These are phyloP conservation scores for Prunus mongolica DNA, from an alignment of 306 rosid genomes.

Conservation along the genomic window DNA sequence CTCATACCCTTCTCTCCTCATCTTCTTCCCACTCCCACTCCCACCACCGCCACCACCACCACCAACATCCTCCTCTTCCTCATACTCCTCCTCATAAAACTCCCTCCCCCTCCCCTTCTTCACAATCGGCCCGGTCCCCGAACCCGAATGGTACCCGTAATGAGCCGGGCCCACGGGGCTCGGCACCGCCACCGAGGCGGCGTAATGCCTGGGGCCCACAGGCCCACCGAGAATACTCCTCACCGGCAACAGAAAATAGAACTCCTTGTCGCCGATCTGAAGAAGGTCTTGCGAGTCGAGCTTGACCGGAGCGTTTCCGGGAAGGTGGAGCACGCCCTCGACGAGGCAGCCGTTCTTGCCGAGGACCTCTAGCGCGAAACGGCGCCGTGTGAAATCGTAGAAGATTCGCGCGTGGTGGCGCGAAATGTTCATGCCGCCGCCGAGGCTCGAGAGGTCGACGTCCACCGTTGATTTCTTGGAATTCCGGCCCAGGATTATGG, in stretches of 20 bases:
- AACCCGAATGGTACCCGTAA: slow-evolving; percentile 49
- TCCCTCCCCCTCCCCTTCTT: slow-evolving; percentile 79
- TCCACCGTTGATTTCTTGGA: slow-evolving; percentile 96
- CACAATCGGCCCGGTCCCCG: slow-evolving; percentile 30
- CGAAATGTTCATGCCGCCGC: slow-evolving; percentile 99
- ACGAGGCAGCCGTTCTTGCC: slow-evolving; percentile 96
- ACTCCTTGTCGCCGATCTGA: slow-evolving; percentile 96
- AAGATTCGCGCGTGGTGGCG: slow-evolving; percentile 98
- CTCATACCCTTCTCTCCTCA: slow-evolving; percentile 67
- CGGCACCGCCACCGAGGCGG: slow-evolving; percentile 4
- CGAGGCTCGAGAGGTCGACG: slow-evolving; percentile 96
- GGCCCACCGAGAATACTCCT: slow-evolving; percentile 70
- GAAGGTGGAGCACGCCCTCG: slow-evolving; percentile 94
- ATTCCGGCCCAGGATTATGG: slow-evolving; percentile 92
- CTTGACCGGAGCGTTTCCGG: slow-evolving; percentile 88
- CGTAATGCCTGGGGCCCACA: slow-evolving; percentile 48
- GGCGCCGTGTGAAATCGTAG: slow-evolving; percentile 94
- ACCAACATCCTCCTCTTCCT: slow-evolving; percentile 64
- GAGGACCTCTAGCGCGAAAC: slow-evolving; percentile 91
- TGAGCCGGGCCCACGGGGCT: slow-evolving; percentile 33
- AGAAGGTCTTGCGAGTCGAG: slow-evolving; percentile 95
- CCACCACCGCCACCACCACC: slow-evolving; percentile 27
- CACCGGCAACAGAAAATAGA: slow-evolving; percentile 79
- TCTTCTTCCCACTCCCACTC: slow-evolving; percentile 61
- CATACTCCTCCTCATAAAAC: slow-evolving; percentile 70